Conservation (phyloP, 2,329 filamentous ascomycete species). For the Pseudogymnoascus sp. region DNA sequence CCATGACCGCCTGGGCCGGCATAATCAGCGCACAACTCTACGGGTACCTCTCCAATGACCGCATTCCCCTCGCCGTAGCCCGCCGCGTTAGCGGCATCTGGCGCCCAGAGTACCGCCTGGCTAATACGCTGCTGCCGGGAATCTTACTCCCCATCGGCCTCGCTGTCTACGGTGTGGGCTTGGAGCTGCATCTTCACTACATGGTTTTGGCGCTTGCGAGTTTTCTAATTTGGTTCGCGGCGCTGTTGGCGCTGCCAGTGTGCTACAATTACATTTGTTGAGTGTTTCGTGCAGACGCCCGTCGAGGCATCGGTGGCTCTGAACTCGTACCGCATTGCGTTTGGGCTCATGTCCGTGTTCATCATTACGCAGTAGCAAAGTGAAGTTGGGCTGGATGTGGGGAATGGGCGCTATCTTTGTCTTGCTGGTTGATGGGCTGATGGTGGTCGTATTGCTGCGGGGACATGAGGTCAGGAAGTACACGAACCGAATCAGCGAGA, state of each 20-base stretch:
- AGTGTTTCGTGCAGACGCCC: background rate
- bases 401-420: background rate
- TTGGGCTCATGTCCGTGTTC: background rate
- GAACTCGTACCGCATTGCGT: background rate
- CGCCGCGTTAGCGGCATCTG: constrained; percentile 17
- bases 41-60: constrained; percentile 32
- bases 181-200: constrained; percentile 17
- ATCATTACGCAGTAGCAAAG: background rate
- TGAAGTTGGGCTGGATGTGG: background rate
- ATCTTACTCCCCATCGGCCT: constrained; percentile 26
- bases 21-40: constrained; percentile 30
- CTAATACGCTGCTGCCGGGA: background rate
- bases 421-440: background rate
- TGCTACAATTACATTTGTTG: background rate
- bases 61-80: constrained; percentile 28
- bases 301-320: background rate
- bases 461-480: background rate
- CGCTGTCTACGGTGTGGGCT: constrained; percentile 31
- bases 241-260: background rate
- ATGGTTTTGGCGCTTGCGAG: constrained; percentile 12
- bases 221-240: background rate
- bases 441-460: background rate
- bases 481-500: background rate
- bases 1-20: constrained; percentile 35
- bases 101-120: constrained; percentile 24